Percentiles rank a stretch among this genome's conserved stretches.
Evolutionary conservation across 768 basidiomycete genomes (phyloP).

Genomic region (Lentinula sp.): DNA sequence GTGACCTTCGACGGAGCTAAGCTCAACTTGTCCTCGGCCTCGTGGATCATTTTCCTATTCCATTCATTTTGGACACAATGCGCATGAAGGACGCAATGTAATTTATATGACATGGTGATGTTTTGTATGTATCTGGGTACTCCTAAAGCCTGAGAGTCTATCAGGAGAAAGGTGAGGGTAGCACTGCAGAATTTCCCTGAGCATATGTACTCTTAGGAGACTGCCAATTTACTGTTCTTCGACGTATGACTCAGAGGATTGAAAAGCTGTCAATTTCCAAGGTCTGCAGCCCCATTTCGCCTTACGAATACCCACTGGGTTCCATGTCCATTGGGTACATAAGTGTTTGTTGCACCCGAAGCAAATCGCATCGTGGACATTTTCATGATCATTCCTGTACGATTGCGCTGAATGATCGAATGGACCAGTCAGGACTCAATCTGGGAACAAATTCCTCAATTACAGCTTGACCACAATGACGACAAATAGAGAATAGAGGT

Average conservation of each 20-base stretch:
- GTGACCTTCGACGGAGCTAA: background rate
- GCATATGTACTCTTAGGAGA: too few relatives aligned
- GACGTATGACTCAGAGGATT: too few relatives aligned
- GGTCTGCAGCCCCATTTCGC: too few relatives aligned
- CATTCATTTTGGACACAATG: background rate
- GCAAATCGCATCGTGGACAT: background rate
- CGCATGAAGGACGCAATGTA: background rate
- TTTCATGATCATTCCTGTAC: background rate
- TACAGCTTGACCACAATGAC: background rate
- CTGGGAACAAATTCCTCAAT: background rate
- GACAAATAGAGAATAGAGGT: background rate
- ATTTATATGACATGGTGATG: background rate
- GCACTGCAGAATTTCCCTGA: too few relatives aligned
- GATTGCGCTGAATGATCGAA: background rate
- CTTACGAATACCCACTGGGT: too few relatives aligned
- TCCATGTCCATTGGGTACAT: background rate
- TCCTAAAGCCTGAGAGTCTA: too few relatives aligned
- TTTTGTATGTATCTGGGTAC: background rate
- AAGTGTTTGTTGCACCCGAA: background rate
- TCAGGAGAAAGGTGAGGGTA: too few relatives aligned
- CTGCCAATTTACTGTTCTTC: too few relatives aligned
- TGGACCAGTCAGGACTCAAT: background rate
- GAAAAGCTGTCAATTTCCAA: too few relatives aligned
- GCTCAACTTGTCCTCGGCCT: background rate
- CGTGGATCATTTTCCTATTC: background rate